Evolutionary conservation across 2,329 filamentous ascomycete species (phyloP).

Genomic region (Diatrype stigma): DNA sequence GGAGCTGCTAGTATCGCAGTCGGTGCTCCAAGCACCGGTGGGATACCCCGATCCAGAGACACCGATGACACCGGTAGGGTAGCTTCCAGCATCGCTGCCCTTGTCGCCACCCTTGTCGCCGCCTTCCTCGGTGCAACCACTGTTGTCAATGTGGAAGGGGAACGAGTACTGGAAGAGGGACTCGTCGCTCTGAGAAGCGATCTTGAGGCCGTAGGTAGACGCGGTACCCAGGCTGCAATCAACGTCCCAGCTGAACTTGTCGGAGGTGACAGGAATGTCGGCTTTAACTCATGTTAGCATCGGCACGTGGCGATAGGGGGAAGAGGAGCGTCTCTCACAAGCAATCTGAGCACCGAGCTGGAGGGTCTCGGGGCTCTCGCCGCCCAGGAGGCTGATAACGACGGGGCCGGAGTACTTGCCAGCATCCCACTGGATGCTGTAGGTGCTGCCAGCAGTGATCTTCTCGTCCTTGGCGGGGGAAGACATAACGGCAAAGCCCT

Average conservation of each 20-base stretch:
- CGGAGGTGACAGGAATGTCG: conserved; percentile 41
- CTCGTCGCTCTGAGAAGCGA: conserved; percentile 45
- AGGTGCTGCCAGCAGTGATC: conserved; percentile 45
- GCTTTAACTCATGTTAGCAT: conserved; percentile 30
- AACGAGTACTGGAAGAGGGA: conserved; percentile 57
- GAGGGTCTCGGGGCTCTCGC: conserved; percentile 39
- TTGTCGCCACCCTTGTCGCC: not conserved
- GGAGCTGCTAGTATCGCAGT: conserved; percentile 9
- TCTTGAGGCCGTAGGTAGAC: conserved; percentile 54
- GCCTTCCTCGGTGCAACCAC: conserved; percentile 10
- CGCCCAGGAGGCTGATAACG: conserved; percentile 53
- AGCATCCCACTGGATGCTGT: conserved; percentile 48
- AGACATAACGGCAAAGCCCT: conserved; percentile 53
- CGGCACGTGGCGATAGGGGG: not conserved
- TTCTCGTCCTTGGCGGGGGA: conserved; percentile 40
- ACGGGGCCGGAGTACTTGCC: conserved; percentile 39
- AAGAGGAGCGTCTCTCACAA: conserved; percentile 39
- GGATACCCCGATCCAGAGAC: conserved; percentile 5
- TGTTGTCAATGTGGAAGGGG: conserved; percentile 51
- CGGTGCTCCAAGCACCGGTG: conserved; percentile 4
- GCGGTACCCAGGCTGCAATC: conserved; percentile 38
- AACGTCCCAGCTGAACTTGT: conserved; percentile 48
- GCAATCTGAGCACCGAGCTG: conserved; percentile 38
- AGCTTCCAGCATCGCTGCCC: not conserved
- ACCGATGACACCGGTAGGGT: not conserved